Evolutionary conservation across 2,329 filamentous ascomycete genomes (phyloP), one percentile per base, ranked within the genome.

Genomic region (Nigrospora osmanthi): DNA sequence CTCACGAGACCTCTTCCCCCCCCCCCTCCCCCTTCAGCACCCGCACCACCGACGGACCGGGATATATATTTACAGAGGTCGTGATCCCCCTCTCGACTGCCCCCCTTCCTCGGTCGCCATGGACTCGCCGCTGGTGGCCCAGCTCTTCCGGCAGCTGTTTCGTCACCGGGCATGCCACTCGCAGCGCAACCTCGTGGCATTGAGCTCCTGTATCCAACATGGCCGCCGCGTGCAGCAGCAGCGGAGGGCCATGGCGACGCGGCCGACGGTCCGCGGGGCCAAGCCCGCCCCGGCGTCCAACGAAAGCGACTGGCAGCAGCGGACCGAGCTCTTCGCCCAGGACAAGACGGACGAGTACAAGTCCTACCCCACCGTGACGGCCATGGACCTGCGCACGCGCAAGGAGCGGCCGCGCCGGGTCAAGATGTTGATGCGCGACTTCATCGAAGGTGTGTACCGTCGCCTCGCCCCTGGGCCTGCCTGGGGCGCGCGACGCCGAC

Each of bases 401-500:
- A 82, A 71, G 43, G 84, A 95, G 60, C 75, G 93, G 58, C 93
- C 93, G 38, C 80, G 79, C 59, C 78, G 86, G 63, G 90, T 95
- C 54, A 96, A 95, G 78, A 98, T 98, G 93, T 70, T 96, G 59
- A 87, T 94, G 62, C 80, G 94, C 53, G 94, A 98, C 73, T 98
- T 98, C 61, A 93, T 98, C 60, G 93, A 98, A 65, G 90, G 87
- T 89, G 60, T 53, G 64, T 62, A 31, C 3, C 16, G 11, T 58
- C 55, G 35, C 52, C 54, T 31, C 11, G 13, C n/a, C n/a, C n/a
- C n/a, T n/a, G 23, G 23, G 10, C 7, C 23, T 10, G 23, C n/a
- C n/a, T n/a, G n/a, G n/a, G n/a, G 23, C 23, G 23, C 23, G 23
- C 23, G 5, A 28, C 23, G 5, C 23, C 23, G 23, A 4, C 23